These are phyloP conservation scores for Baorangia bicolor DNA, from an alignment of 768 basidiomycete species.

Conservation along the genomic window DNA sequence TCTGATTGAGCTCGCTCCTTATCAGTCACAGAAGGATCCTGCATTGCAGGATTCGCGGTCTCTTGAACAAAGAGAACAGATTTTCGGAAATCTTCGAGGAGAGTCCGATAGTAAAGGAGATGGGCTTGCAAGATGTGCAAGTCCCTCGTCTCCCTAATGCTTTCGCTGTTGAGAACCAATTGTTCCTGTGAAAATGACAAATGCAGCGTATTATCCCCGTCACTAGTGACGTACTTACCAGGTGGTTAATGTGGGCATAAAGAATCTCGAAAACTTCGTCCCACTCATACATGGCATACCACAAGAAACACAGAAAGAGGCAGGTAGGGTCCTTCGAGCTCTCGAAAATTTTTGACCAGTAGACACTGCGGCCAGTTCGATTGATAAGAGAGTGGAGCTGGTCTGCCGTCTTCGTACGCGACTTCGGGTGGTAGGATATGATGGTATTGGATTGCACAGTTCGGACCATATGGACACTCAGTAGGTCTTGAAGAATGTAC, in stretches of 20 bases:
- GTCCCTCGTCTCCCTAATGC: constrained; percentile 47
- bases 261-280: constrained; percentile 56
- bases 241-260: constrained; percentile 46
- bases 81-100: constrained; percentile 54
- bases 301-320: constrained; percentile 50
- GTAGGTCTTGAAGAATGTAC: constrained; percentile 42
- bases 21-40: constrained; percentile 21
- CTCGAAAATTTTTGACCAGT: constrained; percentile 30
- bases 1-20: constrained; percentile 22
- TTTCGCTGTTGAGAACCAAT: constrained; percentile 39
- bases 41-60: constrained; percentile 50
- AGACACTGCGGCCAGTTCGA: constrained; percentile 33
- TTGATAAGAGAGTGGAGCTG: constrained; percentile 30
- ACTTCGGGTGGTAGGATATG: constrained; percentile 32
- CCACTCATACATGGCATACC: constrained; percentile 64
- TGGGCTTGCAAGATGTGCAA: constrained; percentile 58
- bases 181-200: constrained; percentile 39
- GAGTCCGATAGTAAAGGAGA: constrained; percentile 52
- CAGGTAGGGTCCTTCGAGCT: constrained; percentile 50
- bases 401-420: constrained; percentile 21
- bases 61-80: constrained; percentile 48
- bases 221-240: constrained; percentile 38
- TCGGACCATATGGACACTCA: constrained; percentile 53
- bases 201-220: background rate
- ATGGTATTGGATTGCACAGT: constrained; percentile 22